phyloP scores from a whole-genome alignment of 2,329 filamentous ascomycete genomes.

The Claviceps pusilla region DNA sequence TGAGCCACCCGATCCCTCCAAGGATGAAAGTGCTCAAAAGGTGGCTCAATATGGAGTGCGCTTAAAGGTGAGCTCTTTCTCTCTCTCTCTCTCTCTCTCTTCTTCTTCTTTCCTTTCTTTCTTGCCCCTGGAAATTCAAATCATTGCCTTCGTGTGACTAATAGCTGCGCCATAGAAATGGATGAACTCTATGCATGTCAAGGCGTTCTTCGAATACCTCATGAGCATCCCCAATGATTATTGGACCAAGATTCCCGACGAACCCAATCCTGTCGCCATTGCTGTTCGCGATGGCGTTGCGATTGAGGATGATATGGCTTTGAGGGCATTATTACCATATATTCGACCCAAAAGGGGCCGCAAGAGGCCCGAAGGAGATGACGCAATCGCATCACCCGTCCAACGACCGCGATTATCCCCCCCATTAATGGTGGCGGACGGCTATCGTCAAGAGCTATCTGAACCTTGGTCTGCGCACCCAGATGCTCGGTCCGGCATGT shows the following conservation, averaged over 20 bases:
- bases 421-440: conserved; percentile 26
- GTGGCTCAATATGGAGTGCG: conserved; percentile 89
- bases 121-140: no score
- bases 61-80: conserved; percentile 50
- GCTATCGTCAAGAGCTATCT: conserved; percentile 16
- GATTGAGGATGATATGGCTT: conserved; percentile 74
- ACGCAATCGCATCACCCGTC: conserved; percentile 30
- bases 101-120: no score
- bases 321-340: conserved; percentile 70
- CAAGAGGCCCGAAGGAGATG: conserved; percentile 49
- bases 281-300: conserved; percentile 66
- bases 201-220: conserved; percentile 87
- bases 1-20: conserved; percentile 64
- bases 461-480: conserved; percentile 34
- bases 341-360: conserved; percentile 48
- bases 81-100: neutral
- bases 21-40: conserved; percentile 82
- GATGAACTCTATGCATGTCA: conserved; percentile 94
- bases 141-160: neutral
- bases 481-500: conserved; percentile 20
- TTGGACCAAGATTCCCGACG: conserved; percentile 58
- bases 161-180: conserved; percentile 45
- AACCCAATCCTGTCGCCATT: conserved; percentile 46
- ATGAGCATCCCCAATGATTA: conserved; percentile 65
- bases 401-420: conserved; percentile 50